These are phyloP conservation scores for Nicotiana sylvestris DNA, from an alignment of 257 asterid species.

Conservation along the genomic window DNA sequence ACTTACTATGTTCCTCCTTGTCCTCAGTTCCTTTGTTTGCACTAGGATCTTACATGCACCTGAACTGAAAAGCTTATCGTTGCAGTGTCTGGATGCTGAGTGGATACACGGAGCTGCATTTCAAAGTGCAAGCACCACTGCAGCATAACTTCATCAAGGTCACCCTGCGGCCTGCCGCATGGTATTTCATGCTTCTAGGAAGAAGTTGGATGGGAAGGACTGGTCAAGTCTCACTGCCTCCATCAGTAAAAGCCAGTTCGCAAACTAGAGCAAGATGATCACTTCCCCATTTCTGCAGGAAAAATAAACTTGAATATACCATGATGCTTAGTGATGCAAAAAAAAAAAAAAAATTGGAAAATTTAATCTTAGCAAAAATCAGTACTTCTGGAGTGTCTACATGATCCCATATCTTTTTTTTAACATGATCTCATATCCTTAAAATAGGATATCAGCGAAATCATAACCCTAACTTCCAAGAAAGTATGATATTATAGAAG, in stretches of 20 bases:
- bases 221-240: slow-evolving; percentile 15
- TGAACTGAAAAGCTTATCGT: neutral
- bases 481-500: neutral
- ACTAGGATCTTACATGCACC: neutral
- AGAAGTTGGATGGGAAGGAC: neutral
- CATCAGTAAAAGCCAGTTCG: slow-evolving; percentile 66
- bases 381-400: neutral
- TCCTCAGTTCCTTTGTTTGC: neutral
- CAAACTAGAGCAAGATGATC: slow-evolving; percentile 92
- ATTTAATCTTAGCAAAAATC: neutral
- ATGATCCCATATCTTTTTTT: no score
- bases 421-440: neutral
- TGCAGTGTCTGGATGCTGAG: neutral
- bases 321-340: neutral
- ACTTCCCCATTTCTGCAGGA: slow-evolving; percentile 80
- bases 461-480: neutral
- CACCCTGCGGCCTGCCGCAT: neutral
- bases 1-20: neutral
- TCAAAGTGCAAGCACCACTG: neutral
- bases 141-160: neutral
- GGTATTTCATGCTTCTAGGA: neutral
- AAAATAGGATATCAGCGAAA: neutral
- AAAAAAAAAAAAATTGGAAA: neutral
- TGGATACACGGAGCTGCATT: neutral
- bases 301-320: neutral